Evolutionary conservation across 495 filamentous ascomycete species (phyloP).

Genomic region (Gamarada debralockiae): DNA sequence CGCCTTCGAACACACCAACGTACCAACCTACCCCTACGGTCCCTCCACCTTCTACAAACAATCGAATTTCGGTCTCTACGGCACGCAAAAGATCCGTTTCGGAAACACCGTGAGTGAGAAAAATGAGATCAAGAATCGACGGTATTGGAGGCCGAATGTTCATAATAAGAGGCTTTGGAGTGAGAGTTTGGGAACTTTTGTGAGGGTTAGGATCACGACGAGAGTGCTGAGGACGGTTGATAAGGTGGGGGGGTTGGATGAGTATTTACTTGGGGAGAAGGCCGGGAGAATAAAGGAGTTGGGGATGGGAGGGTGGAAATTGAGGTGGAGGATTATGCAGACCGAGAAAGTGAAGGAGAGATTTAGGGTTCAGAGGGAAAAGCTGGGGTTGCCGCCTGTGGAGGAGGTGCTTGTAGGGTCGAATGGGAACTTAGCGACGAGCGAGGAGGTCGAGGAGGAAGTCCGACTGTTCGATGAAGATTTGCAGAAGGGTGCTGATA

Average conservation of each 20-base stretch:
- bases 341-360: slow-evolving; percentile 30
- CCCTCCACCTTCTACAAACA: slow-evolving; percentile 79
- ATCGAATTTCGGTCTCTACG: slow-evolving; percentile 83
- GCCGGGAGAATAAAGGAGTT: slow-evolving; percentile 73
- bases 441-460: slow-evolving; percentile 32
- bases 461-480: slow-evolving; percentile 35
- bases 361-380: not conserved
- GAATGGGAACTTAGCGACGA: slow-evolving; percentile 16
- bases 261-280: slow-evolving; percentile 78
- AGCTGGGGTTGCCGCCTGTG: slow-evolving; percentile 43
- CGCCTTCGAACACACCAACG: slow-evolving; percentile 24
- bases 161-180: slow-evolving; percentile 72
- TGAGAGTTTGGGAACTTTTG: slow-evolving; percentile 54
- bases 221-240: slow-evolving; percentile 80
- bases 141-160: slow-evolving; percentile 86
- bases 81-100: slow-evolving; percentile 70
- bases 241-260: slow-evolving; percentile 83
- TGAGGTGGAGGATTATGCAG: slow-evolving; percentile 61
- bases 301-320: slow-evolving; percentile 80
- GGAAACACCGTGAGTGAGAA: slow-evolving; percentile 83
- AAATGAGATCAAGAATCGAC: slow-evolving; percentile 78
- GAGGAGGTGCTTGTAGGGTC: slow-evolving; percentile 17
- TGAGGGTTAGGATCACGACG: slow-evolving; percentile 73
- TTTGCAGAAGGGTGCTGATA: slow-evolving; percentile 33
- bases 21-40: slow-evolving; percentile 84